These are phyloP conservation scores for Coniochaeta sp. DNA, from an alignment of 2,329 filamentous ascomycete species.

Conservation along the genomic window DNA sequence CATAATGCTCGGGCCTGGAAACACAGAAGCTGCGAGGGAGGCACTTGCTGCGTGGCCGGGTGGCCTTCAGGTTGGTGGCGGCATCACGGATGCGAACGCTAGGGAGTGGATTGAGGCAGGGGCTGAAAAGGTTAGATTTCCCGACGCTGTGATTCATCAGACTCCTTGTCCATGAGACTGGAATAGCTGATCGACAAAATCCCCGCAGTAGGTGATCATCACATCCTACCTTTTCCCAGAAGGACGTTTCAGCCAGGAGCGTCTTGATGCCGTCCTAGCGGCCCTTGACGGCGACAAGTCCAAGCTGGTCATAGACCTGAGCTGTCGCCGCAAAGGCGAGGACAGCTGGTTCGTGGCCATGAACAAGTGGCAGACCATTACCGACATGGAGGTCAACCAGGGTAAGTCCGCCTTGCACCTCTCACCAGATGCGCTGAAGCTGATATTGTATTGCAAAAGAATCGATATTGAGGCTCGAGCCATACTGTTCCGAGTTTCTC, in stretches of 20 bases:
- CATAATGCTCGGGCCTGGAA: slow-evolving; percentile 90
- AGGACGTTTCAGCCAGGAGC: slow-evolving; percentile 69
- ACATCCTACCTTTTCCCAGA: slow-evolving; percentile 90
- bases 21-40: slow-evolving; percentile 70
- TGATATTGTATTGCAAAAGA: slow-evolving; percentile 37
- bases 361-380: slow-evolving; percentile 98
- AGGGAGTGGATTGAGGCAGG: slow-evolving; percentile 78
- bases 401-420: slow-evolving; percentile 54
- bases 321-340: slow-evolving; percentile 67
- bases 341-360: slow-evolving; percentile 93
- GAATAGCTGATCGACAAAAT: neutral
- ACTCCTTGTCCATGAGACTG: neutral
- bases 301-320: slow-evolving; percentile 90
- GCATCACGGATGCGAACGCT: slow-evolving; percentile 81
- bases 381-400: slow-evolving; percentile 87
- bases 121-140: slow-evolving; percentile 67
- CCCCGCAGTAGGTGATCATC: slow-evolving; percentile 72
- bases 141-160: too few relatives aligned
- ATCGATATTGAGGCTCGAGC: slow-evolving; percentile 72
- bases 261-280: slow-evolving; percentile 66
- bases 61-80: slow-evolving; percentile 85
- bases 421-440: neutral
- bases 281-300: slow-evolving; percentile 65
- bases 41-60: slow-evolving; percentile 72
- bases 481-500: slow-evolving; percentile 92